A percentile compares a stretch with the other conserved stretches of the same genome.
These are phyloP conservation scores for Solanum sitiens DNA, from an alignment of 257 asterid species.

Conservation along the genomic window DNA sequence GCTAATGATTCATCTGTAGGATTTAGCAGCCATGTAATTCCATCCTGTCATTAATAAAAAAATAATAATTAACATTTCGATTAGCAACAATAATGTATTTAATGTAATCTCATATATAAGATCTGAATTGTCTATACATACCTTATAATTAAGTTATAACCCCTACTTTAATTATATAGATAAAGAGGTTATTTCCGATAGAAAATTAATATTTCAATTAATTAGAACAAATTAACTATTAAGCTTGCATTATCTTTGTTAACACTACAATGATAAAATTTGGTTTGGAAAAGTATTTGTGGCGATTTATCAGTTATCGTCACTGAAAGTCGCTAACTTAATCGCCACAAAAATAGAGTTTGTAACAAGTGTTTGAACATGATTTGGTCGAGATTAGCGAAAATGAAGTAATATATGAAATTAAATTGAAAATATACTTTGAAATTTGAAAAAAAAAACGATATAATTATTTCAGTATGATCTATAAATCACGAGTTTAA, in stretches of 20 bases:
- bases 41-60: conserved; percentile 32
- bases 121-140: neutral
- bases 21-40: conserved; percentile 43
- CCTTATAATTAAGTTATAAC: neutral
- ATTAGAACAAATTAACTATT: neutral
- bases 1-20: conserved; percentile 51
- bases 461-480: accelerated
- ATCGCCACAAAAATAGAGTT: neutral
- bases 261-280: neutral
- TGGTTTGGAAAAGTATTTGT: too few species aligned
- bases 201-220: neutral
- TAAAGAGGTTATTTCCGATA: neutral
- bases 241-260: neutral
- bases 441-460: accelerated
- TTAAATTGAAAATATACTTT: neutral
- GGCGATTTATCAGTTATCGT: neutral
- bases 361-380: neutral
- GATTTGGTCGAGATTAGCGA: neutral
- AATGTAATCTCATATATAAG: neutral
- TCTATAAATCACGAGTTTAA: neutral
- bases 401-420: neutral
- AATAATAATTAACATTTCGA: neutral
- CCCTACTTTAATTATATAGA: neutral
- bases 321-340: neutral
- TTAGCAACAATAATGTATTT: neutral